Conservation (phyloP, 192 early-diverging fungal genomes). For the Phycomyces blakesleeanus region DNA sequence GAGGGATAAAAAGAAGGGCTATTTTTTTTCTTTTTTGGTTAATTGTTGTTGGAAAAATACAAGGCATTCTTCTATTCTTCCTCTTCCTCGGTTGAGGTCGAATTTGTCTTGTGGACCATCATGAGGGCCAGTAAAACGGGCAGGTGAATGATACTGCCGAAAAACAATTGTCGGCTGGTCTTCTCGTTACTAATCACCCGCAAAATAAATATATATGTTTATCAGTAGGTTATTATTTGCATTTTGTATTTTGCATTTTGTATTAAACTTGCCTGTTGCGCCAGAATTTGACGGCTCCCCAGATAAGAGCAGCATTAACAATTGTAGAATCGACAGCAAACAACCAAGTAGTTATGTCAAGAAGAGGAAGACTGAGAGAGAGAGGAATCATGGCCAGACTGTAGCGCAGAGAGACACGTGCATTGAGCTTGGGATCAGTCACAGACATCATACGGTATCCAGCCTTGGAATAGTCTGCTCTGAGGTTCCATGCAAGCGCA, state of each 20-base stretch:
- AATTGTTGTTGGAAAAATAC: background rate
- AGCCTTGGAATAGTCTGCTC: slow-evolving; percentile 93
- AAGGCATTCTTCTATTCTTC: slow-evolving; percentile 4
- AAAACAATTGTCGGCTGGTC: slow-evolving; percentile 85
- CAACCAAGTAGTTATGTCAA: slow-evolving; percentile 75
- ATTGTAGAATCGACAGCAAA: slow-evolving; percentile 74
- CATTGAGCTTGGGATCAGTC: slow-evolving; percentile 82
- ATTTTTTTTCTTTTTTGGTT: no score
- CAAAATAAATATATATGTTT: background rate
- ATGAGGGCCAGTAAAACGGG: slow-evolving; percentile 82
- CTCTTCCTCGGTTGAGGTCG: slow-evolving; percentile 15
- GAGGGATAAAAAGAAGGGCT: background rate
- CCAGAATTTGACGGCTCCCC: slow-evolving; percentile 78
- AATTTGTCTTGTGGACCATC: slow-evolving; percentile 75
- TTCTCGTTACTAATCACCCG: slow-evolving; percentile 57
- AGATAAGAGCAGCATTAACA: slow-evolving; percentile 73
- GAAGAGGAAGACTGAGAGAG: slow-evolving; percentile 48
- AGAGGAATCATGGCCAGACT: slow-evolving; percentile 72
- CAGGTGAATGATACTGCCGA: slow-evolving; percentile 85
- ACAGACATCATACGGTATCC: slow-evolving; percentile 96
- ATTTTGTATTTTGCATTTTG: background rate
- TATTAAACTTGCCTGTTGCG: slow-evolving; percentile 31
- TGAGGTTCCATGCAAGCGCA: slow-evolving; percentile 84
- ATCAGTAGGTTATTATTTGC: background rate
- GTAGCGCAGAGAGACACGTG: slow-evolving; percentile 83